phyloP scores from a whole-genome alignment of 2,329 filamentous ascomycete genomes.

The Clarireedia homoeocarpa region DNA sequence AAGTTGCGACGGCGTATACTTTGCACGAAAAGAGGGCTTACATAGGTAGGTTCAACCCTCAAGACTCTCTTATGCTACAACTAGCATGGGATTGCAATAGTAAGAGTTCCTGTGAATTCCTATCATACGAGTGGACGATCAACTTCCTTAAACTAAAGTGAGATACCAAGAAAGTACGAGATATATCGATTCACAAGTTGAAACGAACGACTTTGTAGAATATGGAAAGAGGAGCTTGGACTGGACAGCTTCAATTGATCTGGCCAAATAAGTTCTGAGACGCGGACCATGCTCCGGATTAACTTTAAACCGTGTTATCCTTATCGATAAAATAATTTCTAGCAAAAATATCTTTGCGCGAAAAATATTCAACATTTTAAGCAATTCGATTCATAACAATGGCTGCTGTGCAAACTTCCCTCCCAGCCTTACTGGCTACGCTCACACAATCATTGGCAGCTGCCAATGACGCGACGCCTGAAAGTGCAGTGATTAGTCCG shows the following conservation, averaged over 20 bases:
- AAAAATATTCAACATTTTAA: no score
- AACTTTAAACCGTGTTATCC: constrained; percentile 12
- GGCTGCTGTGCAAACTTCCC: constrained; percentile 39
- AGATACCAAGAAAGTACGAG: neutral
- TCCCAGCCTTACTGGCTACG: constrained; percentile 44
- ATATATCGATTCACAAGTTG: neutral
- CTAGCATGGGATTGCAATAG: constrained; percentile 1
- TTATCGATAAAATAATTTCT: constrained; percentile 3
- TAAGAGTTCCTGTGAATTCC: neutral
- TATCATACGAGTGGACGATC: neutral
- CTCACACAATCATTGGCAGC: constrained; percentile 48
- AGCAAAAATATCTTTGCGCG: neutral
- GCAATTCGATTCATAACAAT: constrained; percentile 26
- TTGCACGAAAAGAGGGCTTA: constrained; percentile 4
- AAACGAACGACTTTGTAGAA: neutral
- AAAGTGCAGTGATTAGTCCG: constrained; percentile 55
- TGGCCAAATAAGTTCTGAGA: neutral
- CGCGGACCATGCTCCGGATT: constrained; percentile 2
- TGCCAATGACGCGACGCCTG: constrained; percentile 59
- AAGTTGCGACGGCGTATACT: neutral
- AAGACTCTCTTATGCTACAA: neutral
- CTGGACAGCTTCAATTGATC: constrained; percentile 1
- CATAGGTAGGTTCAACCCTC: neutral
- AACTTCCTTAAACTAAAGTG: neutral
- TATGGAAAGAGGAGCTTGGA: neutral